phyloP scores from a whole-genome alignment of 2,329 filamentous ascomycete species.

The Fusarium hainanense region DNA sequence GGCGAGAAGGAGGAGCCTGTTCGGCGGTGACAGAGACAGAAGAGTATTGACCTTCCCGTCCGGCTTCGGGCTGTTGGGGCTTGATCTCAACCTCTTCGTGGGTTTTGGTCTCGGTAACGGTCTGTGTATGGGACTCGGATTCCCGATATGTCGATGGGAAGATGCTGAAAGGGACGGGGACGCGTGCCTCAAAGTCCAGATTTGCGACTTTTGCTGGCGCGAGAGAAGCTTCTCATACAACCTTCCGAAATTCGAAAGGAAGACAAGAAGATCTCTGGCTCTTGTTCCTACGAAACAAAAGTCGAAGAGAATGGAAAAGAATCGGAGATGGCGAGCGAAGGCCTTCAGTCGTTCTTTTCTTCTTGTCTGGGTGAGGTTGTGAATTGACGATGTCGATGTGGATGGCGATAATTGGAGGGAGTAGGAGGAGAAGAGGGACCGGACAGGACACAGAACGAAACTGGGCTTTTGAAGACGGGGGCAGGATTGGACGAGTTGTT shows the following conservation, averaged over 20 bases:
- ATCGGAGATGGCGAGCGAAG: constrained; percentile 47
- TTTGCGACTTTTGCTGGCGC: constrained; percentile 84
- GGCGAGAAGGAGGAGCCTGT: constrained; percentile 71
- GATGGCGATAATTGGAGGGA: constrained; percentile 55
- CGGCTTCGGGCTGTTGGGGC: constrained; percentile 81
- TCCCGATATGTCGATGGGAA: constrained; percentile 97
- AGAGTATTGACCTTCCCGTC: constrained; percentile 97
- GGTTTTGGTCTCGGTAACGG: constrained; percentile 68
- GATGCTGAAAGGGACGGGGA: constrained; percentile 99
- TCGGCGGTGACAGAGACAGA: constrained; percentile 71
- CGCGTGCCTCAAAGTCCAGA: constrained; percentile 99
- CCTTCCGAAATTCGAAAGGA: constrained; percentile 72
- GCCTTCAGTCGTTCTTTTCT: constrained; percentile 53
- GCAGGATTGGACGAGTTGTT: constrained; percentile 46
- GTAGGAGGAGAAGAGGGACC: constrained; percentile 45
- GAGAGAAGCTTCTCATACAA: constrained; percentile 74
- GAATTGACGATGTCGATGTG: constrained; percentile 47
- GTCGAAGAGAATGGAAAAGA: constrained; percentile 55
- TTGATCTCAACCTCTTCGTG: constrained; percentile 92
- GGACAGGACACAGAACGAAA: constrained; percentile 47
- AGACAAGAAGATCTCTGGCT: constrained; percentile 76
- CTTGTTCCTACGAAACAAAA: constrained; percentile 68
- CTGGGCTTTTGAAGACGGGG: constrained; percentile 56
- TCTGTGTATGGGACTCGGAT: constrained; percentile 63
- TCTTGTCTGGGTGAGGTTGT: constrained; percentile 47